Evolutionary conservation across 164 flowering plant genomes (phyloP).

Genomic region (Dillenia suffruticosa): DNA sequence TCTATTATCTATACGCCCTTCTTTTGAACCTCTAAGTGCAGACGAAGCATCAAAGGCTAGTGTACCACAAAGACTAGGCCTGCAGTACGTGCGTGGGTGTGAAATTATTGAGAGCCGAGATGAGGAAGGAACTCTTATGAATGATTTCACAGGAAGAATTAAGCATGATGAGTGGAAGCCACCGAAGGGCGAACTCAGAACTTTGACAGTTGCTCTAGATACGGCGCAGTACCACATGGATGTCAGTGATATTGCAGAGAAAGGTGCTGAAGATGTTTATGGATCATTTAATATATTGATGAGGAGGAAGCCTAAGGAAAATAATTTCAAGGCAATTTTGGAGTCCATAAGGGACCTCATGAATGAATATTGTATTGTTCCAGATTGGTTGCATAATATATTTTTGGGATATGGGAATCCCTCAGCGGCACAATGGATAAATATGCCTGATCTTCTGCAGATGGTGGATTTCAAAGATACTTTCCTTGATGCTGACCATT

Average conservation of each 20-base stretch:
- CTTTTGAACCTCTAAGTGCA: slow-evolving; percentile 88
- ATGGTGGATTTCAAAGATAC: slow-evolving; percentile 93
- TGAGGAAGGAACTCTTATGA: slow-evolving; percentile 96
- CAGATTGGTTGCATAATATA: slow-evolving; percentile 92
- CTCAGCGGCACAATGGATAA: slow-evolving; percentile 96
- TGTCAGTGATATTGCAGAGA: slow-evolving; percentile 81
- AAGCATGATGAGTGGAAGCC: slow-evolving; percentile 99
- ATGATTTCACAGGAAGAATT: slow-evolving; percentile 92
- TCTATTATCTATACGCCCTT: slow-evolving; percentile 81
- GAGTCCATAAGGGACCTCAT: slow-evolving; percentile 98
- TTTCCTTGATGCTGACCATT: slow-evolving; percentile 79
- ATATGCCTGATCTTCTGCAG: slow-evolving; percentile 88
- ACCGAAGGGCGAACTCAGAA: slow-evolving; percentile 95
- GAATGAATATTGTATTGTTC: slow-evolving; percentile 99
- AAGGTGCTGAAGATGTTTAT: slow-evolving; percentile 85
- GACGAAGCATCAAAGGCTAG: slow-evolving; percentile 85
- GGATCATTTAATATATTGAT: slow-evolving; percentile 83
- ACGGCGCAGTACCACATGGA: slow-evolving; percentile 99
- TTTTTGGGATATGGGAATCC: slow-evolving; percentile 98
- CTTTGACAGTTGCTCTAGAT: slow-evolving; percentile 88
- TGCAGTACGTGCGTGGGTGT: slow-evolving; percentile 95
- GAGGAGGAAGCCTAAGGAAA: slow-evolving; percentile 99
- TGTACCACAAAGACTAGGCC: slow-evolving; percentile 92
- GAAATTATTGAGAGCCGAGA: slow-evolving; percentile 93
- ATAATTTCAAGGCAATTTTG: slow-evolving; percentile 95